A percentile compares a stretch with the other conserved stretches of the same genome.
Evolutionary conservation across 1,284 basidiomycete species (phyloP).

Genomic region (Lignosus rhinocerotis): DNA sequence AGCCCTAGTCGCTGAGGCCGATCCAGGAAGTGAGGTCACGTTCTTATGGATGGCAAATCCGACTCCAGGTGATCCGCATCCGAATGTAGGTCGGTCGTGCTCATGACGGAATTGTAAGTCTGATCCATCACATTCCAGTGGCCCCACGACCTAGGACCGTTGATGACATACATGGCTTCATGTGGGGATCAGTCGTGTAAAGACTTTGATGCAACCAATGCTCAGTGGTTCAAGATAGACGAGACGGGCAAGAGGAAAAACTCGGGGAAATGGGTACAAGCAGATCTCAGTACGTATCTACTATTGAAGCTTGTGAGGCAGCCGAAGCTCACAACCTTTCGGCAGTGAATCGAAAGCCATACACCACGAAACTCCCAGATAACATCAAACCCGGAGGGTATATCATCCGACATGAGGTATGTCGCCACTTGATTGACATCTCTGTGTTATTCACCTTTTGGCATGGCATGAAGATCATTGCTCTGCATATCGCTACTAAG

Average conservation of each 20-base stretch:
- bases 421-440: background rate
- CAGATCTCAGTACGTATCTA: slow-evolving; percentile 42
- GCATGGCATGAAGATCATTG: slow-evolving; percentile 51
- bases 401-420: slow-evolving; percentile 62
- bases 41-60: background rate
- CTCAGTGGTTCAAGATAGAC: slow-evolving; percentile 72
- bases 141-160: slow-evolving; percentile 49
- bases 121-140: slow-evolving; percentile 35
- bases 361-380: slow-evolving; percentile 53
- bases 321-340: background rate
- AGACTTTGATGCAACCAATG: slow-evolving; percentile 55
- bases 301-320: background rate
- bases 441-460: background rate
- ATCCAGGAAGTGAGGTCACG: background rate
- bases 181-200: slow-evolving; percentile 59
- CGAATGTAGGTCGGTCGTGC: background rate
- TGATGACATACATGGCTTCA: slow-evolving; percentile 70
- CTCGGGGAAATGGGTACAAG: slow-evolving; percentile 38
- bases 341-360: slow-evolving; percentile 38
- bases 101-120: background rate
- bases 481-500: slow-evolving; percentile 56
- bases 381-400: slow-evolving; percentile 63
- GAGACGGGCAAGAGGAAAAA: slow-evolving; percentile 41
- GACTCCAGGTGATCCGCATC: background rate
- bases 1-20: background rate